A percentile compares a stretch with the other conserved stretches of the same genome.
phyloP scores from a whole-genome alignment of 2,329 filamentous ascomycete genomes.

The Fusarium algeriense region DNA sequence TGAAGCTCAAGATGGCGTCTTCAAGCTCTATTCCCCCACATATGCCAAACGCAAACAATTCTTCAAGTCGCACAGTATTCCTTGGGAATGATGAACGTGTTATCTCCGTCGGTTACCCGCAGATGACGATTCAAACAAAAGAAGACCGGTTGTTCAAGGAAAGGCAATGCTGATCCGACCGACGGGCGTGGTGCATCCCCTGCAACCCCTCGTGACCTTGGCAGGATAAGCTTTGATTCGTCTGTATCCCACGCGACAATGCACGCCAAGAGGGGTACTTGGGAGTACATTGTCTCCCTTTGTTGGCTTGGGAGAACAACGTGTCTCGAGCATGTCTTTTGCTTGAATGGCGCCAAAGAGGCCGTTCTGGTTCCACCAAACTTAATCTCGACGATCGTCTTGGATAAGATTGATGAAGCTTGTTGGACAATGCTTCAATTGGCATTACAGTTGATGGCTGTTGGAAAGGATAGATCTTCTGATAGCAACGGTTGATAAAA shows the following conservation, averaged over 20 bases:
- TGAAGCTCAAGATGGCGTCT: neutral
- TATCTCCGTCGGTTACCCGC: constrained; percentile 3
- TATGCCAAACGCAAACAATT: constrained; percentile 1
- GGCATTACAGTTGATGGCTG: neutral
- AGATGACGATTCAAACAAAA: constrained; percentile 16
- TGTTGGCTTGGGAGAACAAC: neutral
- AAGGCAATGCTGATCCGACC: constrained; percentile 34
- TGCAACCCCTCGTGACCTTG: constrained; percentile 35
- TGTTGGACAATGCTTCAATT: neutral
- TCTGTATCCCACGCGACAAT: constrained; percentile 28
- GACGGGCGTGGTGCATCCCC: constrained; percentile 23
- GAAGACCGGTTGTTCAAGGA: neutral
- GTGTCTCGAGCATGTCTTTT: constrained; percentile 25
- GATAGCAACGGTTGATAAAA: fast-evolving
- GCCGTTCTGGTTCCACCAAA: constrained; percentile 43
- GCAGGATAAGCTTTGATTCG: constrained; percentile 35
- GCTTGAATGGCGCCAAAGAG: constrained; percentile 1
- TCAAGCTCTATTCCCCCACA: constrained; percentile 1
- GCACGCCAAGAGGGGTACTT: constrained; percentile 33
- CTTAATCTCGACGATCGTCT: constrained; percentile 48
- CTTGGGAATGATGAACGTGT: neutral
- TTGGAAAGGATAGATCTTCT: neutral
- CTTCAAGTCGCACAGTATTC: constrained; percentile 5
- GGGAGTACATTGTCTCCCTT: constrained; percentile 19
- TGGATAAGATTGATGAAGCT: constrained; percentile 9